Evolutionary conservation across 2,329 filamentous ascomycete genomes (phyloP), one percentile per base, ranked within the genome.

Genomic region (Ascochyta clinopodiicola): DNA sequence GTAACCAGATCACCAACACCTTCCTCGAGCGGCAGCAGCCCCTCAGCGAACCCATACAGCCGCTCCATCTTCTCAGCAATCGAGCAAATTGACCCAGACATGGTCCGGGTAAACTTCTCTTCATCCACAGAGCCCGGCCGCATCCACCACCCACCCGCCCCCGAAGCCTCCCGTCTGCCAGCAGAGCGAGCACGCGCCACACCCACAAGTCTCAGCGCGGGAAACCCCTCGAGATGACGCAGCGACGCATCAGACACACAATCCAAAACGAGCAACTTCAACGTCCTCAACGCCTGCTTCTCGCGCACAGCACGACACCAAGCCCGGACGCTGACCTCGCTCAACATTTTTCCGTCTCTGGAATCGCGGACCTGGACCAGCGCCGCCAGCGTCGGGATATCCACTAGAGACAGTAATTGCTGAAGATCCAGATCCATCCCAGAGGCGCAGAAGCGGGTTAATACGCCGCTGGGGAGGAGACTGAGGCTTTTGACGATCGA

Each of bases 231-330:
- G 6, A 53, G 37, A 10, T 36, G 9, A 2, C 24, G 32, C 9
- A 9, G 32, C 3, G 8, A 6, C 32, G n/a, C 24, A 9, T 47
- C 24, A 12, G 37, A 19, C 15, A 47, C 24, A 3, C 9, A 12
- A 13, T 24, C 32, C 15, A 53, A 12, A 38, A 37, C 36, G 31
- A 53, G 50, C 15, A 47, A 2, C 19, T 43, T 43, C 15, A 53
- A 37, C 19, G 31, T 42, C 6, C 13, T 22, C 9, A 47, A 43
- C 6, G 50, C 50, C 2, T 37, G 25, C 19, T 47, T 53, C 22
- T 53, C 50, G 17, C 10, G 17, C 10, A 40, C 50, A n/a, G 44
- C 50, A 7, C 44, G 50, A 24, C 37, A n/a, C 50, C 50, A 53
- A 32, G 31, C 40, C 3, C 44, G 50, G 19, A 53, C 2, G n/a